phyloP scores from a whole-genome alignment of 2,329 filamentous ascomycete species.

The Botryotinia narcissicola region DNA sequence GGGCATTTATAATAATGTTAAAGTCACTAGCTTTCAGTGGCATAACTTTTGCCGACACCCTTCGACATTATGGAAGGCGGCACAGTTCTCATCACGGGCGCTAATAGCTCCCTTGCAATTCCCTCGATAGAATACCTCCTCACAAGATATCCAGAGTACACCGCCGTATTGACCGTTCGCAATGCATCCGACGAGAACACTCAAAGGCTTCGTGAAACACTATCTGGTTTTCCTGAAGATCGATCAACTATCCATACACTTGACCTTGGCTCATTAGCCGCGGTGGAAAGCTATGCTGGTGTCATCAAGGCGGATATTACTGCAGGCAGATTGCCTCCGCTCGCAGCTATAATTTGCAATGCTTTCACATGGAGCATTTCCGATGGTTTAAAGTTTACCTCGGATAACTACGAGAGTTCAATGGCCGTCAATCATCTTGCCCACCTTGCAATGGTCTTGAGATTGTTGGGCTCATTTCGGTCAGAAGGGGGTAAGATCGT shows the following conservation, averaged over 20 bases:
- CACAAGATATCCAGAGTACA: not conserved
- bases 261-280: slow-evolving; percentile 40
- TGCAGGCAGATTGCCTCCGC: slow-evolving; percentile 35
- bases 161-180: slow-evolving; percentile 32
- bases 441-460: slow-evolving; percentile 42
- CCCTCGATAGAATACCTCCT: not conserved
- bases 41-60: not conserved
- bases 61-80: not conserved
- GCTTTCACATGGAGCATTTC: slow-evolving; percentile 43
- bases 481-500: slow-evolving; percentile 34
- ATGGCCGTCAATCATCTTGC: slow-evolving; percentile 44
- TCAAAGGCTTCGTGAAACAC: slow-evolving; percentile 28
- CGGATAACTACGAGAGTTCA: slow-evolving; percentile 42
- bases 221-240: slow-evolving; percentile 29
- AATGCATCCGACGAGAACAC: slow-evolving; percentile 38
- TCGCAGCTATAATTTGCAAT: slow-evolving; percentile 43
- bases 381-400: slow-evolving; percentile 38
- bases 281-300: slow-evolving; percentile 40
- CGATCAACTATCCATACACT: slow-evolving; percentile 39
- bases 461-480: slow-evolving; percentile 36
- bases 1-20: not conserved
- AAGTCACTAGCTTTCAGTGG: not conserved
- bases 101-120: not conserved
- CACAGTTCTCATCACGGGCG: not conserved
- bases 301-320: slow-evolving; percentile 36